Conservation (phyloP, 306 rosid species). For the Hylodesmum podocarpum region DNA sequence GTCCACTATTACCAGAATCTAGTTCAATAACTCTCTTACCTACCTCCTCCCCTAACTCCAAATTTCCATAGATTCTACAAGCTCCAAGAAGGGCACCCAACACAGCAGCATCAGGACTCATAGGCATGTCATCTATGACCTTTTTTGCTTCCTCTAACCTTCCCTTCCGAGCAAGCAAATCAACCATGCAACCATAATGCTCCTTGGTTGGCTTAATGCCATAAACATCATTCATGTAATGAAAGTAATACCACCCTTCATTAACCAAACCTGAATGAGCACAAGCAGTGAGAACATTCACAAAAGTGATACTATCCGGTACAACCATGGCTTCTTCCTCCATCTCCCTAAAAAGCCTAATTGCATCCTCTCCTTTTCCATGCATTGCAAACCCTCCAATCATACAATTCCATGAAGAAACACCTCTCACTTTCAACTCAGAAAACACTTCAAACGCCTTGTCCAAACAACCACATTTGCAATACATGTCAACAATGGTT, state of each 20-base stretch:
- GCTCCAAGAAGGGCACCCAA: constrained; percentile 79
- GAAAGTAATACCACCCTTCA: constrained; percentile 46
- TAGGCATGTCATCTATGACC: constrained; percentile 52
- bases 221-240: constrained; percentile 37
- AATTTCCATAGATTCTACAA: constrained; percentile 60
- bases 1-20: constrained; percentile 67
- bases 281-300: constrained; percentile 61
- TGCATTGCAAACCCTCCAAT: constrained; percentile 80
- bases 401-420: constrained; percentile 70
- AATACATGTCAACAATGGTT: constrained; percentile 65
- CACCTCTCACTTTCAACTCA: constrained; percentile 37
- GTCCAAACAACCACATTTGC: constrained; percentile 68
- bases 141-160: constrained; percentile 52
- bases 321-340: constrained; percentile 31
- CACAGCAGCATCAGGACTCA: constrained; percentile 54
- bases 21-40: constrained; percentile 57
- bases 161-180: constrained; percentile 63
- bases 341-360: constrained; percentile 54
- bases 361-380: constrained; percentile 59
- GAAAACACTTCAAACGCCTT: constrained; percentile 51
- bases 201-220: constrained; percentile 49
- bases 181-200: constrained; percentile 71
- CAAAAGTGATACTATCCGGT: constrained; percentile 60
- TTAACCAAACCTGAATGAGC: constrained; percentile 61
- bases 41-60: constrained; percentile 51